Base-by-base conservation (phyloP, 805 yeast genomes). In the Yarrowia hollandica region DNA sequence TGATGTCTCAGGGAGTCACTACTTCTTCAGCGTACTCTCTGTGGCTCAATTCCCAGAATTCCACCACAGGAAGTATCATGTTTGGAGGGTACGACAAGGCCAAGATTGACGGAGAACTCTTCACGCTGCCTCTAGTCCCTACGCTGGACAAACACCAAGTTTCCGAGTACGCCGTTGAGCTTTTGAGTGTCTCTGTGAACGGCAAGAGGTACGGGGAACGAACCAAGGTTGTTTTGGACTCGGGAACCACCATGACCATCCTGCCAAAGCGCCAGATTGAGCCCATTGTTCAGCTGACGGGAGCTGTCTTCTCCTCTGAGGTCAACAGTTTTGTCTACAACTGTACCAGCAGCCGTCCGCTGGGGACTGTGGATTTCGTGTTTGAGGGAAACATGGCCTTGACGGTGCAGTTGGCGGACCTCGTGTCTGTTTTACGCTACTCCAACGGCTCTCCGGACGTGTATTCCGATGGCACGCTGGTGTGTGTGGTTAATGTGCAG, bases 371-470 rank as follows among this genome's bases (percentile, higher is more conserved):
- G 74, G 90, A 97, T 46, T 84, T 94, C 74, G 90, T 79, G 71
- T 86, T 94, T 66, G 33, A 14, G 8, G 84, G 82, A 61, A 97
- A 97, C 64, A 89, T 91, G 78, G 94, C 90, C 79, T 87, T 96
- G 50, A 83, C 94, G 70, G 70, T 86, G 63, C 86, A 98, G 34
- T 84, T 82, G 70, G 98, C 92, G 72, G 94, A 94, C 42, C 57
- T 70, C 58, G 60, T 69, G 35, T 60, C 66, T 59, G 67, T 66
- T 6, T 33, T 48, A 6, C 2, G 18, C 2, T 31, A 48, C 56
- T 5, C 28, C 11, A 33, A 48, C 21, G 52, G 52, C 2, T 44
- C 52, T 7, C 35, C 52, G 14, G 52, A 30, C 18, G 28, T 30
- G 5, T 44, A 28, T 14, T 25, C 9, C 6, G 52, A 44, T 14